Conservation (phyloP, 495 filamentous ascomycete species). For the Cercophora samala region DNA sequence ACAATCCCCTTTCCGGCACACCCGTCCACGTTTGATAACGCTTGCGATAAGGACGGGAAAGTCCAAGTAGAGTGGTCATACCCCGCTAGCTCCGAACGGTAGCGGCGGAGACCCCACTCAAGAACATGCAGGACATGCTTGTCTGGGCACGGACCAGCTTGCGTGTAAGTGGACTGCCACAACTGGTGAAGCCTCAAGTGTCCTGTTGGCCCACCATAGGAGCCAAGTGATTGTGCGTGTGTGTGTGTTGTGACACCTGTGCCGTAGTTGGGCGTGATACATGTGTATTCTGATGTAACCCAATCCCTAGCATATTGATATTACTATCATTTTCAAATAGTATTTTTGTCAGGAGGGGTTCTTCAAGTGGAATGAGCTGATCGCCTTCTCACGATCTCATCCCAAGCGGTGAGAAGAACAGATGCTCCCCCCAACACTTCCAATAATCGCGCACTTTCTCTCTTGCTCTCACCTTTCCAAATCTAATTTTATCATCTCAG, state of each 20-base stretch:
- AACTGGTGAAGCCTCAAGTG: not conserved
- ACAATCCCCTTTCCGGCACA: conserved; percentile 7
- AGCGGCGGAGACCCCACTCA: conserved; percentile 15
- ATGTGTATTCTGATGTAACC: not conserved
- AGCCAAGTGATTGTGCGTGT: too few species aligned
- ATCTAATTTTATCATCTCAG: not conserved
- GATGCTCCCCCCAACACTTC: not conserved
- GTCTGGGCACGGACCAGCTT: conserved; percentile 4
- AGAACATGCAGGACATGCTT: conserved; percentile 4
- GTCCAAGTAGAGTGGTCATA: not conserved
- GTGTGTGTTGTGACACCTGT: not conserved
- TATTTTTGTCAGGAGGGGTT: not conserved
- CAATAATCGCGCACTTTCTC: not conserved
- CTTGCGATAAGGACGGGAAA: not conserved
- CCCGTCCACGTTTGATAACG: not conserved
- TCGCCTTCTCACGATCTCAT: not conserved
- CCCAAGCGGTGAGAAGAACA: not conserved
- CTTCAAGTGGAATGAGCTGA: not conserved
- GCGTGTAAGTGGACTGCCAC: conserved; percentile 1
- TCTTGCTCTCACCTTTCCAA: not conserved
- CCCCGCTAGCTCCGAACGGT: not conserved
- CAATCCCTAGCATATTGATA: not conserved
- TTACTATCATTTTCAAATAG: not conserved
- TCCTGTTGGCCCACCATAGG: not conserved
- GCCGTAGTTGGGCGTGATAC: not conserved